Evolutionary conservation across 2,329 filamentous ascomycete species (phyloP), one percentile per base, ranked within the genome.

Genomic region (Aspergillus vadensis): DNA sequence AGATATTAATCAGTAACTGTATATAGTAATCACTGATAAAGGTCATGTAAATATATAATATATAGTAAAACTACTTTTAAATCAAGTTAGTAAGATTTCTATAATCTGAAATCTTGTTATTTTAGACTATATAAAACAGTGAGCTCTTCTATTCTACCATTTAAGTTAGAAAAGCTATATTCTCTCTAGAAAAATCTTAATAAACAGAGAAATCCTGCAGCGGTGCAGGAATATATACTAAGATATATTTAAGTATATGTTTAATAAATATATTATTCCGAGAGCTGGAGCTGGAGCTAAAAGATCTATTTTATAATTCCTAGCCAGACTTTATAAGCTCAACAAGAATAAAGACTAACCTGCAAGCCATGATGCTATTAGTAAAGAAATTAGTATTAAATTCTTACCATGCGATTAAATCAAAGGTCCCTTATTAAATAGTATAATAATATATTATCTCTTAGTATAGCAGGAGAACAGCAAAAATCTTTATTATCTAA

Each of bases 141-240:
- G 55, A 49, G 49, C n/a, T 55, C 69, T 84, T 86, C 84, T 85
- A 89, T 59, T 82, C 79, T 2, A 80, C 77, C 8, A 89, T 82
- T 43, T 80, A 77, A 8, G 81, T 84, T 5, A 90, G 74, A 71
- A 90, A 90, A 50, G 87, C 83, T 64, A 90, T 87, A 69, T 91
- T 91, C 71, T 91, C 88, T 14, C 87, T 88, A 0, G 87, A 89
- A 69, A 90, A 90, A 66, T 90, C 88, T 38, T 83, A 81, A 1
- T 85, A 78, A 0, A 87, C 87, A 0, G 88, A 87, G 70, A 88
- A 91, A 55, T 85, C 75, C 58, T 88, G 85, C 0, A 91, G 80
- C 0, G 85, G 84, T 4, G 81, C 77, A 0, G 86, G 84, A 69
- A 88, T 87, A 7, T 1, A 7, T 7, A 2, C 25, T 7, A 27